phyloP scores from a whole-genome alignment of 2,329 filamentous ascomycete species.

The Trichoderma koningiopsis region DNA sequence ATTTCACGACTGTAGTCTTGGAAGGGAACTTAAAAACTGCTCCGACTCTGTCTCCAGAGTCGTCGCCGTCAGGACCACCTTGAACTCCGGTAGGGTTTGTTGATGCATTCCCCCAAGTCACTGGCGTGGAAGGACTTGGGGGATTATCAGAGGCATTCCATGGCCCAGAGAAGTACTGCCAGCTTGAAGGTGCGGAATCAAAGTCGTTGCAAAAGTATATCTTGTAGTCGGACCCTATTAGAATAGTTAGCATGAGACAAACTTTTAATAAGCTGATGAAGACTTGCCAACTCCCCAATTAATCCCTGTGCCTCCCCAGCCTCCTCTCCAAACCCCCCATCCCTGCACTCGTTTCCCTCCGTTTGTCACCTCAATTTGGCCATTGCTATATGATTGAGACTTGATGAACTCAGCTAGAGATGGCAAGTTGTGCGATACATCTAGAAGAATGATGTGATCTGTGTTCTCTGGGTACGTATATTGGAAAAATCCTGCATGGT shows the following conservation, averaged over 20 bases:
- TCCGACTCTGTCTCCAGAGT: constrained; percentile 53
- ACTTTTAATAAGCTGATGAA: background rate
- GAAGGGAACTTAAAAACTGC: constrained; percentile 52
- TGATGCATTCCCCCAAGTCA: constrained; percentile 43
- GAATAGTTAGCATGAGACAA: background rate
- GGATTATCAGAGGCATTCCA: constrained; percentile 23
- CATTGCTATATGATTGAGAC: constrained; percentile 46
- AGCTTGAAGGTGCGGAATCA: constrained; percentile 30
- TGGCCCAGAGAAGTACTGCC: constrained; percentile 42
- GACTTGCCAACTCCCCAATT: constrained; percentile 24
- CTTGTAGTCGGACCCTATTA: constrained; percentile 26
- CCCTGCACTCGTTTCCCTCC: constrained; percentile 47
- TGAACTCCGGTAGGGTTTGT: constrained; percentile 57
- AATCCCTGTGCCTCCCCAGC: constrained; percentile 21
- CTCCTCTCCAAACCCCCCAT: constrained; percentile 45
- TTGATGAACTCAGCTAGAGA: constrained; percentile 40
- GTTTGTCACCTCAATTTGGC: constrained; percentile 42
- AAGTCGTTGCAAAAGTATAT: constrained; percentile 28
- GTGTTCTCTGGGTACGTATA: constrained; percentile 51
- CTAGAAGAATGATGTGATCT: constrained; percentile 47
- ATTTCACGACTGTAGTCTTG: constrained; percentile 45
- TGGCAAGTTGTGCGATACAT: constrained; percentile 52
- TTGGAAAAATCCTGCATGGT: constrained; percentile 54
- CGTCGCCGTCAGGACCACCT: constrained; percentile 52
- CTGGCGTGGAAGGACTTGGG: constrained; percentile 47